These are phyloP conservation scores for Schizonepeta tenuifolia DNA, from an alignment of 257 asterid genomes.

Conservation along the genomic window DNA sequence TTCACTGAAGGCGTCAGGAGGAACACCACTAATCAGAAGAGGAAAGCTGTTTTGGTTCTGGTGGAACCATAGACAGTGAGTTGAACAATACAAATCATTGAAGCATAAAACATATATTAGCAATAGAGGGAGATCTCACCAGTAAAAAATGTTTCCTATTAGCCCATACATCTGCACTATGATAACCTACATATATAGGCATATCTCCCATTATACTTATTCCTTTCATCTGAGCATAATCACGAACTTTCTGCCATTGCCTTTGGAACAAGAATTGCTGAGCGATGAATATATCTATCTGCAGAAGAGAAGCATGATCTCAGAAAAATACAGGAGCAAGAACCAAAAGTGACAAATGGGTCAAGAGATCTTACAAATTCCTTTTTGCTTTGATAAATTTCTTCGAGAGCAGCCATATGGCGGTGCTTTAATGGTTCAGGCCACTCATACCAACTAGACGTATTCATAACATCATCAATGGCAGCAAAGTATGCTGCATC, in stretches of 20 bases:
- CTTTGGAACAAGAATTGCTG: slow-evolving; percentile 94
- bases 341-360: slow-evolving; percentile 25
- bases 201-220: slow-evolving; percentile 98
- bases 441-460: slow-evolving; percentile 92
- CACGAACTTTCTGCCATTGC: slow-evolving; percentile 90
- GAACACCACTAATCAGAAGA: slow-evolving; percentile 91
- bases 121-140: slow-evolving; percentile 54
- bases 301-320: slow-evolving; percentile 39
- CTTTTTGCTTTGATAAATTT: slow-evolving; percentile 76
- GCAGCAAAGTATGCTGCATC: slow-evolving; percentile 99
- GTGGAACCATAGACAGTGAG: slow-evolving; percentile 34
- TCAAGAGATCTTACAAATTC: slow-evolving; percentile 68
- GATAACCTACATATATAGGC: slow-evolving; percentile 99
- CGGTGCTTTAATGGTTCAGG: slow-evolving; percentile 93
- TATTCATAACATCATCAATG: slow-evolving; percentile 72
- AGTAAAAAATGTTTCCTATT: slow-evolving; percentile 86
- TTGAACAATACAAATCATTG: slow-evolving; percentile 18
- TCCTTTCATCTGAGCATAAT: slow-evolving; percentile 79
- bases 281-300: slow-evolving; percentile 91
- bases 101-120: slow-evolving; percentile 19
- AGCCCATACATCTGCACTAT: slow-evolving; percentile 99
- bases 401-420: slow-evolving; percentile 91
- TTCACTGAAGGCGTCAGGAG: slow-evolving; percentile 97
- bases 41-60: slow-evolving; percentile 86
- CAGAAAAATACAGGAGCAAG: slow-evolving; percentile 22